Base-by-base conservation (phyloP, 2,329 filamentous ascomycete species). In the Aspergillus intermedius region DNA sequence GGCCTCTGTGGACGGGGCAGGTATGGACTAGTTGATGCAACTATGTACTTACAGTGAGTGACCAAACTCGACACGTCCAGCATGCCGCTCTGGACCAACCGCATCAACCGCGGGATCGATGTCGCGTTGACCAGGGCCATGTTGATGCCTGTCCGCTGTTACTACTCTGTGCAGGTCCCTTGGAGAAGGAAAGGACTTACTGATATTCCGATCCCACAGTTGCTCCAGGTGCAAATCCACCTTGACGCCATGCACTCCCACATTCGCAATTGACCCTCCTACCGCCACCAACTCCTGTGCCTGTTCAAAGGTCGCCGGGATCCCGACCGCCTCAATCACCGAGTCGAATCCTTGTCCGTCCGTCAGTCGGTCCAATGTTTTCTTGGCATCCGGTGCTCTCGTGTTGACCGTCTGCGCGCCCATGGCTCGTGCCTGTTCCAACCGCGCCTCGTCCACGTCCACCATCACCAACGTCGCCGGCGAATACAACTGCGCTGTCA, bases 321-420 rank as follows among this genome's bases (percentile, higher is more conserved):
- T 63, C 2, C 78, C 77, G 2, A 80, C 78, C 2, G 76, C 77
- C 59, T 81, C 78, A 43, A 80, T 78, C 1, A 80, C 77, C 0
- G 74, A 65, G 50, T 81, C 78, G 50, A 73, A 78, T 0, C 77
- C 77, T 48, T 72, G 69, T 4, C 71, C 74, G 15, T 72, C 71
- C 0, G 77, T 78, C 42, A 76, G 50, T 0, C 62, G 62, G 54
- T 65, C 69, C 1, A 78, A 66, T 1, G 52, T 49, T 4, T 68
- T 64, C 5, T 67, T 60, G 0, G 69, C 64, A 15, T 65, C 51
- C 2, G 55, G 54, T 32, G 69, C 68, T 54, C 73, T 21, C 17
- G 42, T 34, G 25, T 35, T 63, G 23, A 77, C 60, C 0, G 65
- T 66, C 35, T 67, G 64, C 1, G 77, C 77, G 0, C 78, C 77